Evolutionary conservation across 495 filamentous ascomycete species (phyloP).

Genomic region (Penicillium paradoxum): DNA sequence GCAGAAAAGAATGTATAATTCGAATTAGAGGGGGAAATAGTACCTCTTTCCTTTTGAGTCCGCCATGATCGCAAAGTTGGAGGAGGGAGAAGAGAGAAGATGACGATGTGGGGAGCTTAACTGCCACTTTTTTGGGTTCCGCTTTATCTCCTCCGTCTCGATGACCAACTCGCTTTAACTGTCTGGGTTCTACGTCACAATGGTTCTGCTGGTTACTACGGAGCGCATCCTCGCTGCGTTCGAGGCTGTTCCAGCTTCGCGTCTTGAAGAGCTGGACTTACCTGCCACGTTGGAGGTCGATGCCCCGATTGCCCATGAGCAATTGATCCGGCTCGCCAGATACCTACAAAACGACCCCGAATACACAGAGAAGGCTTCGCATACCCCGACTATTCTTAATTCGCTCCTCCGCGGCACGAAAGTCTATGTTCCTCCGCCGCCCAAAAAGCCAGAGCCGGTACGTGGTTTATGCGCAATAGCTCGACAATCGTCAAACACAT

Average conservation of each 20-base stretch:
- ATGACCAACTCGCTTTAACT: background rate
- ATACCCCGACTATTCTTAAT: conserved; percentile 47
- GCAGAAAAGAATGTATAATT: background rate
- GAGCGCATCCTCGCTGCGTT: conserved; percentile 62
- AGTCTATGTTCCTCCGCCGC: conserved; percentile 72
- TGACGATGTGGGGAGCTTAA: conserved; percentile 25
- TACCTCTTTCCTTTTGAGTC: conserved; percentile 22
- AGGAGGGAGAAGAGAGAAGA: conserved; percentile 18
- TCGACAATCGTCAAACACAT: background rate
- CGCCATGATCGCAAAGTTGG: conserved; percentile 18
- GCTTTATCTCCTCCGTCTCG: conserved; percentile 2
- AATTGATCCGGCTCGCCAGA: conserved; percentile 65
- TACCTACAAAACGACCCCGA: conserved; percentile 33
- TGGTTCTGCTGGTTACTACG: conserved; percentile 80
- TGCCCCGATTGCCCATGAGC: conserved; percentile 72
- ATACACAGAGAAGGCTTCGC: conserved; percentile 2
- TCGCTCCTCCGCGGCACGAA: conserved; percentile 63
- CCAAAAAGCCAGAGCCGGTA: conserved; percentile 75
- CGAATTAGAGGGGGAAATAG: conserved; percentile 1
- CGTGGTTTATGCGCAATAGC: conserved; percentile 17
- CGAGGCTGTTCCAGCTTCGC: conserved; percentile 33
- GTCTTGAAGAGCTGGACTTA: conserved; percentile 30
- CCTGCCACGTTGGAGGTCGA: conserved; percentile 45
- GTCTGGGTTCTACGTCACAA: conserved; percentile 23
- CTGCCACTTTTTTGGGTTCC: conserved; percentile 16